A percentile compares a stretch with the other conserved stretches of the same genome.
Evolutionary conservation across 2,329 filamentous ascomycete genomes (phyloP).

Genomic region (Paraphaeosphaeria sporulosa): DNA sequence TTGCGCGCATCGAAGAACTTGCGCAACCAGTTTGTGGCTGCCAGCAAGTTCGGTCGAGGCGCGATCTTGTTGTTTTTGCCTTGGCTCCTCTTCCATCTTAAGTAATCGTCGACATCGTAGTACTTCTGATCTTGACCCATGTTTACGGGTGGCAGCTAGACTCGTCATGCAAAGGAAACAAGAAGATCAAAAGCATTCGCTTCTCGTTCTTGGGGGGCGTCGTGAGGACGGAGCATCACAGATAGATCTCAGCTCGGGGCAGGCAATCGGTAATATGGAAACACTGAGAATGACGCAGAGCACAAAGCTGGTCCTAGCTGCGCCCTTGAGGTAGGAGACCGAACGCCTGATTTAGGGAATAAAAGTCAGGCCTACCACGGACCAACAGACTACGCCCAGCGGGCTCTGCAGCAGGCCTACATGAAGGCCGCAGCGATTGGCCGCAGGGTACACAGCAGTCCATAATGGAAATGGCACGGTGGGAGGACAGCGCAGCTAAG

Average conservation of each 20-base stretch:
- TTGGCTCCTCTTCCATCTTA: constrained; percentile 30
- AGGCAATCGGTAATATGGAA: not conserved
- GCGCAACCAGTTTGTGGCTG: constrained; percentile 37
- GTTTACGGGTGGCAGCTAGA: constrained; percentile 1
- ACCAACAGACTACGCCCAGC: constrained; percentile 7
- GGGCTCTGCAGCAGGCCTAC: not conserved
- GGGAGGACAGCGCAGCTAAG: constrained; percentile 2
- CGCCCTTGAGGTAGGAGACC: constrained; percentile 1
- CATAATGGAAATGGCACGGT: not conserved
- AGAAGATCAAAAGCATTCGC: not conserved
- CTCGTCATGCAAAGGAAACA: constrained; percentile 3
- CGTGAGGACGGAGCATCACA: not conserved
- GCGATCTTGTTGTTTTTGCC: constrained; percentile 26
- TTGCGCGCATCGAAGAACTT: constrained; percentile 42
- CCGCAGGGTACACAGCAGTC: not conserved
- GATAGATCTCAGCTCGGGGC: not conserved
- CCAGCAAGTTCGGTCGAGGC: constrained; percentile 37
- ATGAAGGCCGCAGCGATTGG: not conserved
- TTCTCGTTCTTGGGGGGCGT: not conserved
- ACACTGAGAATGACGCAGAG: not conserved
- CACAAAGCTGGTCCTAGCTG: not conserved
- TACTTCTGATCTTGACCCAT: constrained; percentile 33
- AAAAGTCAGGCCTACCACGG: constrained; percentile 9
- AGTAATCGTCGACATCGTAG: constrained; percentile 36
- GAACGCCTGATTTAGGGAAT: constrained; percentile 1